Evolutionary conservation across 768 basidiomycete genomes (phyloP), one percentile per base, ranked within the genome.

Genomic region (Tubosaeta brunneosetosa): DNA sequence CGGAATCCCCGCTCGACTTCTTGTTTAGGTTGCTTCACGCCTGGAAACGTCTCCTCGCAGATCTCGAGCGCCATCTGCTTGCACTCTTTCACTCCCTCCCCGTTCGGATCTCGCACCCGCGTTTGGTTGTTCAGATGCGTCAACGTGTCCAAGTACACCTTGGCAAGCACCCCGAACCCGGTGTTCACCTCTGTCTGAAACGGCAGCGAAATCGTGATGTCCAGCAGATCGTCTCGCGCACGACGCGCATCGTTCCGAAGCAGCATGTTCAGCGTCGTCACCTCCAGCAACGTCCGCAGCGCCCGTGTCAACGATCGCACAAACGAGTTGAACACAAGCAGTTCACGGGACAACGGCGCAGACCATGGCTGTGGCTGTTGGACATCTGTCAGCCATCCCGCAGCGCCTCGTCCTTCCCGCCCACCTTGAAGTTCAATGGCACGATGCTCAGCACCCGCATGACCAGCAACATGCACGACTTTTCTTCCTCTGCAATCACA

Each of bases 241-340:
- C 91, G 80, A 31, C 86, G 83, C 32, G 92, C 94, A 64, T 97
- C 94, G 29, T 82, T 83, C 26, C 91, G 87, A 25, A 99, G 77
- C 32, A 99, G 77, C 86, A 97, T 90, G 73, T 97, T 97, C 64
- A 97, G 73, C 54, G 91, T 85, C 38, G 91, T 85, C 52, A 94
- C 87, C 71, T 99, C 97, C 56, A 97, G 72, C 60, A 98, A 77
- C 52, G 88, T 88, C 56, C 97, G 84, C 53, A 98, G 77, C 27
- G 94, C 89, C 53, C 94, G 87, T 51, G 92, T 89, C 55, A 98
- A 76, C 47, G 91, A 89, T 47, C 91, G 86, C 64, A 97, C 85
- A 68, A 98, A 98, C 44, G 94, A 93, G 77, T 99, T 99, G 81
- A 98, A 99, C 55, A 97, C 94, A 46, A 99, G 78, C 54, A 99